Conservation (phyloP, 176 grass and related monocot genomes). For the Oryza glaberrima region DNA sequence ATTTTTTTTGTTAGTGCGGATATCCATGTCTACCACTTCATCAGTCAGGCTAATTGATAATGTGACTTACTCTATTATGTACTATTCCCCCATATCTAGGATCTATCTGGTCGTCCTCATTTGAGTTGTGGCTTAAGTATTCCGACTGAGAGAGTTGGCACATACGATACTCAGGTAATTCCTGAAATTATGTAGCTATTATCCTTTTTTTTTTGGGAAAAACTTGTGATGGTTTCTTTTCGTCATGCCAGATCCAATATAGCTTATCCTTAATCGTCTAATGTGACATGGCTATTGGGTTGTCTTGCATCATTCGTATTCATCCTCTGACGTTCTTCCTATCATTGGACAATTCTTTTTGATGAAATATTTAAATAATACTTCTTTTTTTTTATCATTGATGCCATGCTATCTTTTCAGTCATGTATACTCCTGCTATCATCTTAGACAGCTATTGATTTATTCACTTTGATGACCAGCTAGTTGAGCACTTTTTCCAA, state of each 20-base stretch:
- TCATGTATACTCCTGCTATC: no score
- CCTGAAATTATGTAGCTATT: background rate
- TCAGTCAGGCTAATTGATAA: background rate
- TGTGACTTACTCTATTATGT: background rate
- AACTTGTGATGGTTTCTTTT: background rate
- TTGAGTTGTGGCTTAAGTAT: conserved; percentile 79
- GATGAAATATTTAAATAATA: no score
- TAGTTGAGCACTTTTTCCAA: conserved; percentile 96
- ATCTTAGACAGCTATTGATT: no score
- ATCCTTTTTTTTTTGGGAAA: background rate
- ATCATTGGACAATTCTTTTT: no score
- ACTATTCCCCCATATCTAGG: conserved; percentile 46
- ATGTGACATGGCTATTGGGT: background rate
- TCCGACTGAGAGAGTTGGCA: conserved; percentile 79
- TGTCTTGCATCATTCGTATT: no score
- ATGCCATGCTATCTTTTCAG: no score
- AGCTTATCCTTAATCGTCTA: background rate
- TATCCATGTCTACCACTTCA: background rate
- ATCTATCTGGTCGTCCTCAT: conserved; percentile 95
- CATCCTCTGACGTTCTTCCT: no score
- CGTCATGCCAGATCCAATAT: background rate
- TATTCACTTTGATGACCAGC: conserved; percentile 52
- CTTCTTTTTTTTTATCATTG: no score
- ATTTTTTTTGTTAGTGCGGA: background rate
- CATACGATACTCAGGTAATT: conserved; percentile 86